phyloP scores from a whole-genome alignment of 176 grass and related monocot species.

The Canna indica region DNA sequence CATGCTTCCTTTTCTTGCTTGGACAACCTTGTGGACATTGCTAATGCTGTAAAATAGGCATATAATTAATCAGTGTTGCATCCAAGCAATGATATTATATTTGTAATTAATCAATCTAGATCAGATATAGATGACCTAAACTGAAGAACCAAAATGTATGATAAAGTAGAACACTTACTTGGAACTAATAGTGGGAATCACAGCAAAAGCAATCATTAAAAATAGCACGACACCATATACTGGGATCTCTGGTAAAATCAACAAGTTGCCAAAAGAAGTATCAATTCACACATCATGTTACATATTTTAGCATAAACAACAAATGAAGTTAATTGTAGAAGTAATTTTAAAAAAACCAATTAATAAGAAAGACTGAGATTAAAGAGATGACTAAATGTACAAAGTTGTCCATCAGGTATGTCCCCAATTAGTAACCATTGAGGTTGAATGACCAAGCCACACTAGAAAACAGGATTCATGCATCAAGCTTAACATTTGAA shows the following conservation, averaged over 20 bases:
- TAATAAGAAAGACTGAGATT: neutral
- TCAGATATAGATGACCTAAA: neutral
- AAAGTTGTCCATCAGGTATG: neutral
- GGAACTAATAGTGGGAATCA: slow-evolving; percentile 79
- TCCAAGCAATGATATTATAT: too few relatives aligned
- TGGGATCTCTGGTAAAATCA: slow-evolving; percentile 71
- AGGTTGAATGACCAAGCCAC: neutral
- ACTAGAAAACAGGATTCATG: neutral
- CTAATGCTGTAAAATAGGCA: slow-evolving; percentile 40
- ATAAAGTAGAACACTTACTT: slow-evolving; percentile 40
- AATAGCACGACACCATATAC: slow-evolving; percentile 64
- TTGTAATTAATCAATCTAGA: neutral
- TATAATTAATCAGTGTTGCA: slow-evolving; percentile 7
- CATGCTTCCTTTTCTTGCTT: slow-evolving; percentile 80
- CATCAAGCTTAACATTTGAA: neutral
- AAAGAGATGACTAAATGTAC: neutral
- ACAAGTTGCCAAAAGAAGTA: slow-evolving; percentile 9
- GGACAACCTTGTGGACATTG: slow-evolving; percentile 79
- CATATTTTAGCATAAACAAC: neutral
- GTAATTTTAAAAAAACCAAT: neutral
- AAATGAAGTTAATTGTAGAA: too few relatives aligned
- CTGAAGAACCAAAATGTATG: neutral
- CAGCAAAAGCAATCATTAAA: slow-evolving; percentile 60
- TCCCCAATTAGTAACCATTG: neutral
- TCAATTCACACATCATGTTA: slow-evolving; percentile 3